Evolutionary conservation across 2,329 filamentous ascomycete genomes (phyloP), one percentile per base, ranked within the genome.

Genomic region (Dactylellina drechsleri): DNA sequence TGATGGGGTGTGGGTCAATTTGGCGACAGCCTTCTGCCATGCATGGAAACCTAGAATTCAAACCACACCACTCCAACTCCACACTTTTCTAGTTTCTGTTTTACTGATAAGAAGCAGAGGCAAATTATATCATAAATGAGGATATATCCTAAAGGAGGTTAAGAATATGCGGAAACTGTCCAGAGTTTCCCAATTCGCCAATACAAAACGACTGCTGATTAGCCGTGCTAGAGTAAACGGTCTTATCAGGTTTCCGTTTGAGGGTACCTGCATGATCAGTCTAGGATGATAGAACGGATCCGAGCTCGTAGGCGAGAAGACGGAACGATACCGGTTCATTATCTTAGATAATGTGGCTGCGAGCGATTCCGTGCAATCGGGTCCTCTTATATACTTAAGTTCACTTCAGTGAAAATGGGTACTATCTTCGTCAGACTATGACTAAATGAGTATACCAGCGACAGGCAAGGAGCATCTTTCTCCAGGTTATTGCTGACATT

Each of bases 241-340:
- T 61, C 54, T 52, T 66, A 74, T 74, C 61, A 66, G 61, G 61
- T 56, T 66, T 53, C 45, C 31, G 28, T 49, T 31, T 54, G 53
- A 66, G 68, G 68, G 68, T 74, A 74, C 68, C 68, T 74, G 68
- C 68, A 74, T 66, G 62, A 66, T 66, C 62, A 50, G 47, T 15
- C 53, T 28, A n/a, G 52, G 20, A 31, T 47, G 52, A 47, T 54
- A 43, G 67, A 28, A 72, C 61, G 61, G 68, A 74, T 74, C 68
- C 68, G 68, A 66, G 28, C 4, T 36, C 31, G 50, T 60, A 66
- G 68, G 56, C 61, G 68, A 66, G 54, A 45, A 40, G 31, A 36
- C 31, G 31, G 31, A 7, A 36, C 41, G 45, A 64, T 47, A 47
- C 53, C 43, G 13, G 10, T 7, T 36, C 10, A 36, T 36, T 36